A percentile compares a stretch with the other conserved stretches of the same genome.
Evolutionary conservation across 73 alveolate species (phyloP).

Genomic region (Paramecium biaurelia): DNA sequence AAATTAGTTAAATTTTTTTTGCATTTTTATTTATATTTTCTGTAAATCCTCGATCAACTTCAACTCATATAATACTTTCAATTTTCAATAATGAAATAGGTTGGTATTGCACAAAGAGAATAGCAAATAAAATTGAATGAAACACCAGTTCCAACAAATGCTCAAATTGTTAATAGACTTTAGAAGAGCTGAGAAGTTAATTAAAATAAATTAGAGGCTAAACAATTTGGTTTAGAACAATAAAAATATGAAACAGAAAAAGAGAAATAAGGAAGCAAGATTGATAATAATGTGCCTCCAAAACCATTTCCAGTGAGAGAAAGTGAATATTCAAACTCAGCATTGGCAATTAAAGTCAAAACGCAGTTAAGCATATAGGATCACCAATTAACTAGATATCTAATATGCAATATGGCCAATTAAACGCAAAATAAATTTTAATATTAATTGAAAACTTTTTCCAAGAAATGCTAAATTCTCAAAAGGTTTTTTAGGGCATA

Average conservation of each 20-base stretch:
- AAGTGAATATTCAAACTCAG: neutral
- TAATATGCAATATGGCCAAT: constrained; percentile 1
- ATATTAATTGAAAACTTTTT: neutral
- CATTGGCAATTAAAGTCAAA: neutral
- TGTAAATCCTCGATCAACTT: constrained; percentile 10
- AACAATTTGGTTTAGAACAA: neutral
- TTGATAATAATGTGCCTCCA: constrained; percentile 3
- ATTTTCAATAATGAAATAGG: neutral
- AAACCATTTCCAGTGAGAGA: constrained; percentile 22
- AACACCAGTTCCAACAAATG: constrained; percentile 29
- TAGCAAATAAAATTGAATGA: neutral
- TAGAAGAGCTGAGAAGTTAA: constrained; percentile 45
- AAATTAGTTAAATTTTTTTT: neutral
- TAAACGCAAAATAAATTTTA: neutral
- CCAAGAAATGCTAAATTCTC: constrained; percentile 18
- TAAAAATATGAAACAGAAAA: neutral
- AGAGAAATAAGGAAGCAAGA: neutral
- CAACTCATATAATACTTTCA: neutral
- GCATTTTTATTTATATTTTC: neutral
- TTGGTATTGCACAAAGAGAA: constrained; percentile 4
- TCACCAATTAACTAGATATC: neutral
- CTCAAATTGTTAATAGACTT: constrained; percentile 7
- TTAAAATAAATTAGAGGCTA: constrained; percentile 3
- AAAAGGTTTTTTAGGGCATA: neutral
- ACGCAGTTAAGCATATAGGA: neutral